Conservation (phyloP, 345 rosid genomes). For the Camelina neglecta region DNA sequence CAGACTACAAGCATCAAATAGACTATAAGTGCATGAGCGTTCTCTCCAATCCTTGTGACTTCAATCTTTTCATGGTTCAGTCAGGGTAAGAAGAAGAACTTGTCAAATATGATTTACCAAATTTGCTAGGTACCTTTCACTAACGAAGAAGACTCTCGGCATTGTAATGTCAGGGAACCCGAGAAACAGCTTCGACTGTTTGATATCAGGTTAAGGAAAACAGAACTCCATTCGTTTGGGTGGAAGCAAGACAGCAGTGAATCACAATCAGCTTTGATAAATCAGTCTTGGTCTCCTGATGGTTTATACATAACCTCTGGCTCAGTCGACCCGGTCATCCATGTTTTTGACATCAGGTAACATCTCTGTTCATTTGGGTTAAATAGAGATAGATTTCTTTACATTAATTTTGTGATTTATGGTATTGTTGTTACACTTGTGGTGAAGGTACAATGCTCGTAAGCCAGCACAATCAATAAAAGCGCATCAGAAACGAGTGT, state of each 20-base stretch:
- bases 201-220: constrained; percentile 78
- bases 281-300: constrained; percentile 95
- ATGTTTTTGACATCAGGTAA: constrained; percentile 85
- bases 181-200: constrained; percentile 81
- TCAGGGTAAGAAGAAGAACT: constrained; percentile 71
- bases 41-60: constrained; percentile 88
- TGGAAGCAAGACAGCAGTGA: constrained; percentile 98
- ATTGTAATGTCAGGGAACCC: constrained; percentile 58
- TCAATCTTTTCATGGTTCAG: constrained; percentile 94
- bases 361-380: no score
- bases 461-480: constrained; percentile 81
- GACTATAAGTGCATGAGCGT: constrained; percentile 97
- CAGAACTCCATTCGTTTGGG: constrained; percentile 85
- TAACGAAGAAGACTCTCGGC: neutral
- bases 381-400: no score
- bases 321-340: constrained; percentile 90
- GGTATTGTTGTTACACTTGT: neutral
- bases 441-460: constrained; percentile 60
- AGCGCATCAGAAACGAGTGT: constrained; percentile 90
- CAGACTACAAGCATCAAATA: constrained; percentile 75
- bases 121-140: neutral
- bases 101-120: neutral
- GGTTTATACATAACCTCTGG: constrained; percentile 83
- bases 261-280: constrained; percentile 86
- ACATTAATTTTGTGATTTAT: constrained; percentile 3